These are phyloP conservation scores for Fusarium floridanum DNA, from an alignment of 2,329 filamentous ascomycete species.

Conservation along the genomic window DNA sequence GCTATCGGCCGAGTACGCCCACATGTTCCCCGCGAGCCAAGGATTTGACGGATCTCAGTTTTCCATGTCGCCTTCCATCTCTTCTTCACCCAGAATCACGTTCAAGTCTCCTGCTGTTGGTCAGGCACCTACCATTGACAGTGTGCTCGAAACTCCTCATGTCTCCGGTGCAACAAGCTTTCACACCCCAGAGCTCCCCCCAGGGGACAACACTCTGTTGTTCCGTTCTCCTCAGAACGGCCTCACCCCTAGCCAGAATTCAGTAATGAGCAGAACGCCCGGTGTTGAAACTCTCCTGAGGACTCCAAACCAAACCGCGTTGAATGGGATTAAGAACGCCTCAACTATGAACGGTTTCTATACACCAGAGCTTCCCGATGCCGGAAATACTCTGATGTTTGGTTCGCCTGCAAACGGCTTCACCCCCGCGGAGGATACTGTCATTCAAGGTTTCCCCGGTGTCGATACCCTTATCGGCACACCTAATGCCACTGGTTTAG, in stretches of 20 bases:
- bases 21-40: conserved; percentile 49
- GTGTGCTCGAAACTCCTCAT: background rate
- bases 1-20: conserved; percentile 49
- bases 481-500: conserved; percentile 12
- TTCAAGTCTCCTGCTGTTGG: conserved; percentile 7
- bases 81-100: conserved; percentile 41
- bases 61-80: conserved; percentile 40
- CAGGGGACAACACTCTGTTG: conserved; percentile 16
- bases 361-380: too few relatives aligned
- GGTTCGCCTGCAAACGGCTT: too few relatives aligned
- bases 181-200: conserved; percentile 24
- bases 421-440: too few relatives aligned
- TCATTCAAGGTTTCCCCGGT: background rate
- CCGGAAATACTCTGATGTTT: too few relatives aligned
- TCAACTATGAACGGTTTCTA: too few relatives aligned
- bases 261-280: background rate
- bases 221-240: conserved; percentile 1
- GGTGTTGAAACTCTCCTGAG: background rate
- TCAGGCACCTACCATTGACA: background rate
- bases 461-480: conserved; percentile 8
- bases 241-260: background rate
- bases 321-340: too few relatives aligned
- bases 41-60: conserved; percentile 46
- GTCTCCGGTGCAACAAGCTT: background rate
- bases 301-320: too few relatives aligned